Conservation (phyloP, 345 rosid genomes). For the Lumnitzera littorea region DNA sequence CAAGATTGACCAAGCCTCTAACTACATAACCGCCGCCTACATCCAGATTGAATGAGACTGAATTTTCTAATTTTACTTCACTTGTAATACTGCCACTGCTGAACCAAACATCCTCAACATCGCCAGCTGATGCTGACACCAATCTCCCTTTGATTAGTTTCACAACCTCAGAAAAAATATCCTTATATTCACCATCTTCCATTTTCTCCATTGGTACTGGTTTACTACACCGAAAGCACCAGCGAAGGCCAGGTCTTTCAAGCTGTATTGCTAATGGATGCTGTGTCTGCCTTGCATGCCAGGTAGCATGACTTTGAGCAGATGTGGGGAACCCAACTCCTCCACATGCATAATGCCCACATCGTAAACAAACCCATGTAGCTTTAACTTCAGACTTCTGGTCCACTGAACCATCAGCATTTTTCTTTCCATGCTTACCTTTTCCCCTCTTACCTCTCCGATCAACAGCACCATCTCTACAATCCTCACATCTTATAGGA, state of each 20-base stretch:
- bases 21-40: constrained; percentile 45
- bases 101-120: constrained; percentile 52
- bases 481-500: constrained; percentile 62
- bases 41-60: constrained; percentile 25
- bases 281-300: constrained; percentile 54
- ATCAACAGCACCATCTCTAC: constrained; percentile 50
- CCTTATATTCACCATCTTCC: constrained; percentile 55
- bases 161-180: constrained; percentile 39
- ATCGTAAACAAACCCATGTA: constrained; percentile 88
- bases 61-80: constrained; percentile 32
- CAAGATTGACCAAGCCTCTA: constrained; percentile 88
- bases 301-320: constrained; percentile 64
- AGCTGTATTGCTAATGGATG: constrained; percentile 74
- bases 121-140: constrained; percentile 25
- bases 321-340: constrained; percentile 84
- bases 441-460: constrained; percentile 62
- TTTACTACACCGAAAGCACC: constrained; percentile 75
- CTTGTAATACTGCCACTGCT: constrained; percentile 51
- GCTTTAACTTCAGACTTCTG: constrained; percentile 56
- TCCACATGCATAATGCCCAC: constrained; percentile 86
- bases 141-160: constrained; percentile 53
- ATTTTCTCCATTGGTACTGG: constrained; percentile 61
- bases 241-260: constrained; percentile 71
- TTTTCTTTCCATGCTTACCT: constrained; percentile 64
- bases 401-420: constrained; percentile 32